Evolutionary conservation across 208 protist genomes (phyloP).

Genomic region (Endotrypanum monterogeii): DNA sequence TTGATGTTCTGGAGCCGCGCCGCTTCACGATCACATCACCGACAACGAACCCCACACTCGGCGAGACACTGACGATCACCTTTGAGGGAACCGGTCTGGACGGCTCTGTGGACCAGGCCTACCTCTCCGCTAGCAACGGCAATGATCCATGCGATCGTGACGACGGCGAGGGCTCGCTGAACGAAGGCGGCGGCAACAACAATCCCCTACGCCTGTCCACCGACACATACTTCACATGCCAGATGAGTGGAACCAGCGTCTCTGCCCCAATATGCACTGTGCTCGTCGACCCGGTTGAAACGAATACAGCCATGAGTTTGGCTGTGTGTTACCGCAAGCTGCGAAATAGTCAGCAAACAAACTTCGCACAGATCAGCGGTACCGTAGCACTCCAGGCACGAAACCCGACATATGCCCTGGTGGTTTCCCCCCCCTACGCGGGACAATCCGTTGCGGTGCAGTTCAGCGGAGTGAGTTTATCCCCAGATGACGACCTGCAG

Average conservation of each 20-base stretch:
- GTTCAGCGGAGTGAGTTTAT: constrained; percentile 64
- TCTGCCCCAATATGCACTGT: constrained; percentile 53
- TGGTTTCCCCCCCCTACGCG: constrained; percentile 59
- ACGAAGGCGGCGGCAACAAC: not conserved
- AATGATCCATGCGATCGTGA: constrained; percentile 37
- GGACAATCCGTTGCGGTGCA: constrained; percentile 59
- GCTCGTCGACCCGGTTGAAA: constrained; percentile 51
- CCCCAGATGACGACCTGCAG: constrained; percentile 47
- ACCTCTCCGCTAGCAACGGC: constrained; percentile 42
- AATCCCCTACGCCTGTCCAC: not conserved
- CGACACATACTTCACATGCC: constrained; percentile 41
- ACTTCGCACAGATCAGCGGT: constrained; percentile 62
- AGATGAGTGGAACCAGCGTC: constrained; percentile 34
- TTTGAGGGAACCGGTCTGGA: constrained; percentile 71
- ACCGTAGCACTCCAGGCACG: constrained; percentile 49
- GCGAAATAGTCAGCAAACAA: constrained; percentile 29
- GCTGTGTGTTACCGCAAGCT: constrained; percentile 79
- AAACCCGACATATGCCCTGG: constrained; percentile 76
- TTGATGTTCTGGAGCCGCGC: constrained; percentile 81
- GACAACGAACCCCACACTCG: constrained; percentile 44
- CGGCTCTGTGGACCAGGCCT: constrained; percentile 56
- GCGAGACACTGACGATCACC: constrained; percentile 47
- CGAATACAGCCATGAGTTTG: constrained; percentile 51
- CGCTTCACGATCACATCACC: constrained; percentile 47
- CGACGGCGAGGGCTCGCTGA: not conserved